Evolutionary conservation across 192 early-diverging fungal genomes (phyloP).

Genomic region (Entomortierella beljakovae): DNA sequence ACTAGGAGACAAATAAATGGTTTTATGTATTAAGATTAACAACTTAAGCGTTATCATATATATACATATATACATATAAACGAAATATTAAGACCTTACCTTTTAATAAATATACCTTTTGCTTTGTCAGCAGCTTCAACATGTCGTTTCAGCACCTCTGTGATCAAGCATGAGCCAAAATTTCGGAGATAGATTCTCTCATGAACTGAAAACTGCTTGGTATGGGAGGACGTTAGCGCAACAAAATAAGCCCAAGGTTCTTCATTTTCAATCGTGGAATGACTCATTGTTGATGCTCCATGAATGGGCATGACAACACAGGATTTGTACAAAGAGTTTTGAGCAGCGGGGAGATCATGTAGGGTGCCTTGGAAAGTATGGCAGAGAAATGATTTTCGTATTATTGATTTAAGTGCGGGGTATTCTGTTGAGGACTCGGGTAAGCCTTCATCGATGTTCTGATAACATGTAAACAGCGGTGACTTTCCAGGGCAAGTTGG

Average conservation of each 20-base stretch:
- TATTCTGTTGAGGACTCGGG: not conserved
- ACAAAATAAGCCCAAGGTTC: slow-evolving; percentile 50
- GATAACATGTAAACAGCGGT: slow-evolving; percentile 1
- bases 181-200: slow-evolving; percentile 59
- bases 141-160: slow-evolving; percentile 52
- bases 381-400: slow-evolving; percentile 14
- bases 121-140: slow-evolving; percentile 63
- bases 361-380: slow-evolving; percentile 46
- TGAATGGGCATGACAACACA: slow-evolving; percentile 33
- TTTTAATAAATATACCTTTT: slow-evolving; percentile 60
- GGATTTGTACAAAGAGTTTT: slow-evolving; percentile 21
- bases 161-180: slow-evolving; percentile 60
- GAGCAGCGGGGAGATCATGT: slow-evolving; percentile 1
- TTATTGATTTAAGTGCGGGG: not conserved
- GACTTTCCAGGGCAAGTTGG: not conserved
- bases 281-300: slow-evolving; percentile 16
- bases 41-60: not conserved
- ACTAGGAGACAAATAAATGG: slow-evolving; percentile 14
- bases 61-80: not conserved
- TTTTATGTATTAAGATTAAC: not conserved
- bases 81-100: slow-evolving; percentile 12
- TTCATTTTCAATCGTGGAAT: not conserved
- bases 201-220: slow-evolving; percentile 56
- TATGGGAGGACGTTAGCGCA: slow-evolving; percentile 21
- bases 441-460: not conserved